Evolutionary conservation across 148 eudicot species (phyloP), one percentile per base, ranked within the genome.

Genomic region (Chenopodium quinoa): DNA sequence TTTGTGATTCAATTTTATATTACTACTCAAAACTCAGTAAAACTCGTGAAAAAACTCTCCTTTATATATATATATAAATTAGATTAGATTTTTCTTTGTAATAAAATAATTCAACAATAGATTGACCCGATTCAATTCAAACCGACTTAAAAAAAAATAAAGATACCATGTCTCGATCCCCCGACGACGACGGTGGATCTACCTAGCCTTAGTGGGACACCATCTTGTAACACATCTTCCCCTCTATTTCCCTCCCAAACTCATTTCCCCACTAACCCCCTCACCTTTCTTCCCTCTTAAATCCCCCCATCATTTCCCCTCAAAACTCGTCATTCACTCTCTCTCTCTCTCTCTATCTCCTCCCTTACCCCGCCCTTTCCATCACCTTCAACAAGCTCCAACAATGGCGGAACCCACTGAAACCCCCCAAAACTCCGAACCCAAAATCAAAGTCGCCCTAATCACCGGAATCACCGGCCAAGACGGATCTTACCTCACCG

Each of bases 401-500:
- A 64, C 85, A 54, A 75, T 60, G 54, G 77, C 56, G 4, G 64
- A 16, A 9, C 52, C 46, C 6, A 16, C 89, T 71, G 76, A 37
- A 73, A 44, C 88, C 70, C 14, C 80, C 50, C 52, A 31, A 8
- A 85, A 86, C 74, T 88, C 86, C 81, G 44, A 25, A 70, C 12
- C 86, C n/a, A 76, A 50, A 20, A 80, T 62, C 5, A 91, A 92
- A 80, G 83, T 89, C 0, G 99, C 99, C 14, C 78, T 96, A 76
- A 94, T 96, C 76, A 91, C 97, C 50, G 99, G 99, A 5, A 96
- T 96, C 79, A 96, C 99, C 2, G 99, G 99, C 25, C 99, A 96
- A 78, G 98, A 96, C 75, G 99, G 99, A 0, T 92, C 97, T 8
- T 93, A 96, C 90, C 91, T 96, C 6, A 93, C 99, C 23, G 99